Conservation (phyloP, 2,329 filamentous ascomycete species). For the Penicillium thymicola region DNA sequence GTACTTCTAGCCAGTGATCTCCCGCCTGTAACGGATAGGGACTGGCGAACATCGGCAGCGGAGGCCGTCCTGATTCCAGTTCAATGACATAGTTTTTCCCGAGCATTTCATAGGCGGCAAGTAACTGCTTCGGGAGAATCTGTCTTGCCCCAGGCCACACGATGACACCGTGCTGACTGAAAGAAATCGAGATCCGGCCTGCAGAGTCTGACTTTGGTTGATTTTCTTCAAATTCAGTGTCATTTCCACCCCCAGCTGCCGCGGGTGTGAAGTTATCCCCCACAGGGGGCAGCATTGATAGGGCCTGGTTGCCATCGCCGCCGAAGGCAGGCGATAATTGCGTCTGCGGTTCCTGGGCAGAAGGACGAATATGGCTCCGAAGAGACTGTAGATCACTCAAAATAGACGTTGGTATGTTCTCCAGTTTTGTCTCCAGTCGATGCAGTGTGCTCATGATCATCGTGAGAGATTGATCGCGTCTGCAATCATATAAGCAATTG, state of each 20-base stretch:
- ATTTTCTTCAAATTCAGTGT: constrained; percentile 31
- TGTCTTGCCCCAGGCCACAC: constrained; percentile 49
- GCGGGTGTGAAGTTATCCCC: constrained; percentile 29
- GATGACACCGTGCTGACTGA: constrained; percentile 52
- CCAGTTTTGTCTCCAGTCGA: constrained; percentile 52
- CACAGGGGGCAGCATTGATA: constrained; percentile 12
- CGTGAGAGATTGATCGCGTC: constrained; percentile 53
- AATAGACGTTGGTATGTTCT: constrained; percentile 43
- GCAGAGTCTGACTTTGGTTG: constrained; percentile 29
- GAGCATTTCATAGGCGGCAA: constrained; percentile 37
- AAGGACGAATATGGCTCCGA: constrained; percentile 27
- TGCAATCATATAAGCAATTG: constrained; percentile 20
- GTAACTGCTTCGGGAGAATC: constrained; percentile 44
- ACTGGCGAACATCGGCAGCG: constrained; percentile 42
- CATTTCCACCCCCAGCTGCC: constrained; percentile 24
- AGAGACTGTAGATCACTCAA: constrained; percentile 32
- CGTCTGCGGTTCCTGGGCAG: constrained; percentile 15
- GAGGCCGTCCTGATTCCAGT: constrained; percentile 47
- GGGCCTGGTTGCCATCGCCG: constrained; percentile 6
- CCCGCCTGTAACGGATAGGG: constrained; percentile 36
- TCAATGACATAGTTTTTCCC: constrained; percentile 51
- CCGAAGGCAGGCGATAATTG: constrained; percentile 16
- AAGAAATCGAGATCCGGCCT: constrained; percentile 44
- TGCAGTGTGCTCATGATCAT: constrained; percentile 55
- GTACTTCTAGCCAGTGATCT: constrained; percentile 45